Conservation (phyloP, 2,329 filamentous ascomycete species). For the Beauveria sp. region DNA sequence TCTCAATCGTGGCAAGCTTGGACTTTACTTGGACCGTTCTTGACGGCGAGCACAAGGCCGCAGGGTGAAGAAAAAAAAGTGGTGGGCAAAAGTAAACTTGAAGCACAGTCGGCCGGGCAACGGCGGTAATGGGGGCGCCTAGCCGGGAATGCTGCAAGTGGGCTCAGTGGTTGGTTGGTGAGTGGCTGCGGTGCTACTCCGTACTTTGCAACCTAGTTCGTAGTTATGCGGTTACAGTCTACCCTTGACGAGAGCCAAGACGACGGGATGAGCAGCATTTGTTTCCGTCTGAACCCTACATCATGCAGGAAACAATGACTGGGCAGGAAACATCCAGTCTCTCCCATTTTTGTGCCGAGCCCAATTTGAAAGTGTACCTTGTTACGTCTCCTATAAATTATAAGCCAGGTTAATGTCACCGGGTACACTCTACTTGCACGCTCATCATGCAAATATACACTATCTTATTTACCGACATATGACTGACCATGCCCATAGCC, state of each 20-base stretch:
- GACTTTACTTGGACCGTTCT: not conserved
- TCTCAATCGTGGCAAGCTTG: not conserved
- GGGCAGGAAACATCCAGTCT: not conserved
- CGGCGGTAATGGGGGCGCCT: slow-evolving; percentile 3
- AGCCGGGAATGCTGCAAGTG: slow-evolving; percentile 6
- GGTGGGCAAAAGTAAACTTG: slow-evolving; percentile 5
- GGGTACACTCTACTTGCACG: not conserved
- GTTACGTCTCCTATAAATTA: not conserved
- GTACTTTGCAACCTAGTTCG: no score
- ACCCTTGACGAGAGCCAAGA: not conserved
- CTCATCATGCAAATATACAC: not conserved
- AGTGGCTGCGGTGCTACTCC: not conserved
- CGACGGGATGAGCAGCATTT: not conserved
- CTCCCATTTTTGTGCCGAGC: not conserved
- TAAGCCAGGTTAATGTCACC: not conserved
- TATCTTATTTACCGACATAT: slow-evolving; percentile 7
- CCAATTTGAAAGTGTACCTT: no score
- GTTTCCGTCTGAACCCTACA: not conserved
- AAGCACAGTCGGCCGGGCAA: not conserved
- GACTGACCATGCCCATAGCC: not conserved
- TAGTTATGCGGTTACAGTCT: not conserved
- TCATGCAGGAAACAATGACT: not conserved
- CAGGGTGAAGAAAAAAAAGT: not conserved
- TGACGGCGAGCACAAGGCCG: not conserved
- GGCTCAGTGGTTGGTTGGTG: not conserved